These are phyloP conservation scores for Blastobotrys capitulatus DNA, from an alignment of 1,139 yeast species.

Conservation along the genomic window DNA sequence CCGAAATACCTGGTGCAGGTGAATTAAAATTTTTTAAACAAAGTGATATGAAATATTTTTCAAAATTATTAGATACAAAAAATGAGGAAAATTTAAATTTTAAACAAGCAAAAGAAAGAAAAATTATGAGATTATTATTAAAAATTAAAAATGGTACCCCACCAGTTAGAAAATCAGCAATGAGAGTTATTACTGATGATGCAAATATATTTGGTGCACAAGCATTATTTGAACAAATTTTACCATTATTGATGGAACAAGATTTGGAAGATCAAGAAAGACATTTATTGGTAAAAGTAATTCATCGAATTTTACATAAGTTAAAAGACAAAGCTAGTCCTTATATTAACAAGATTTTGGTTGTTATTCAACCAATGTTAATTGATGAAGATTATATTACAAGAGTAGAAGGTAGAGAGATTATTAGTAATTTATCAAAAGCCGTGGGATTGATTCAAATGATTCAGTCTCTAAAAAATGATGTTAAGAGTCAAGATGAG, in stretches of 20 bases:
- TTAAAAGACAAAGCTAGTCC: constrained; percentile 66
- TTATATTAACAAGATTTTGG: constrained; percentile 63
- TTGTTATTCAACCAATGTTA: constrained; percentile 72
- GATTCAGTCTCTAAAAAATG: constrained; percentile 73
- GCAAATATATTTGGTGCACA: constrained; percentile 67
- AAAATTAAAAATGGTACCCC: constrained; percentile 77
- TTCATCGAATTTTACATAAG: constrained; percentile 62
- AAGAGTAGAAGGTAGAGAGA: constrained; percentile 73
- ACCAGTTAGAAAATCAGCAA: constrained; percentile 58
- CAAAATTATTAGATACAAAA: constrained; percentile 45
- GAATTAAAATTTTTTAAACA: constrained; percentile 64
- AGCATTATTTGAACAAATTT: constrained; percentile 56
- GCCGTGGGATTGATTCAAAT: constrained; percentile 81
- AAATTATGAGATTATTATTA: constrained; percentile 58
- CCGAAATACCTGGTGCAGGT: constrained; percentile 59
- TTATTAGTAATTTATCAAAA: constrained; percentile 65
- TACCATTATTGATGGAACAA: constrained; percentile 72
- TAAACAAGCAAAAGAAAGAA: constrained; percentile 55
- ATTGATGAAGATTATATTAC: constrained; percentile 74
- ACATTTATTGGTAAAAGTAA: constrained; percentile 69
- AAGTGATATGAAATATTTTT: constrained; percentile 69
- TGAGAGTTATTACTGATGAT: constrained; percentile 61
- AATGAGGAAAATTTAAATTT: constrained; percentile 36
- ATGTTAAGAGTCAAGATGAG: constrained; percentile 79
- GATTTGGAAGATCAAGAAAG: constrained; percentile 77